Evolutionary conservation across 352 stramenopile species (phyloP).

Genomic region (Globisporangium abappressorium): DNA sequence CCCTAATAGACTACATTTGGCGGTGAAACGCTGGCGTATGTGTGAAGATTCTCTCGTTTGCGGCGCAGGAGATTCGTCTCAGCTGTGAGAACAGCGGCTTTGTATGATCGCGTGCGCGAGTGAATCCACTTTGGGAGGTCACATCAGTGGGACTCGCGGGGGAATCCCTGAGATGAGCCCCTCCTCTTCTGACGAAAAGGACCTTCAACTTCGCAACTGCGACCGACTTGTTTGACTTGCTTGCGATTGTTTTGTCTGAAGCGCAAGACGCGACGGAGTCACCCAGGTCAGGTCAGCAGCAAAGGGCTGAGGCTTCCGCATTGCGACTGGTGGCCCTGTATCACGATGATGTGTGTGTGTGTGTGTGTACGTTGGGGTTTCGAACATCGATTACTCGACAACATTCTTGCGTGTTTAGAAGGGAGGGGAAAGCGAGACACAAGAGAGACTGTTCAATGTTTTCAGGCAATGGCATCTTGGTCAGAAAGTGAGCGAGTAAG

Average conservation of each 20-base stretch:
- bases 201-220: background rate
- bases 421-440: background rate
- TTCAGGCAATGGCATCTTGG: background rate
- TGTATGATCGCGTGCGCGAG: constrained; percentile 4
- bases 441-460: background rate
- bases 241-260: background rate
- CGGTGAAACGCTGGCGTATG: background rate
- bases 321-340: background rate
- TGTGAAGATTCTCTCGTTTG: background rate
- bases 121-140: constrained; percentile 8
- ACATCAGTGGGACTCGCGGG: background rate
- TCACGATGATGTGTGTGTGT: background rate
- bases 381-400: background rate
- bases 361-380: background rate
- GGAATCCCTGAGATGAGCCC: constrained; percentile 9
- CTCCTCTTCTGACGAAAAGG: background rate
- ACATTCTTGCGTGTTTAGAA: background rate
- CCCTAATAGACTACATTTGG: too few relatives aligned
- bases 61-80: constrained; percentile 9
- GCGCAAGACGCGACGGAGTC: background rate
- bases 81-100: constrained; percentile 2
- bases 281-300: background rate
- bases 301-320: background rate
- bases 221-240: background rate
- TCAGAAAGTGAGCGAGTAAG: background rate